Evolutionary conservation across 1,284 basidiomycete species (phyloP).

Genomic region (Neonothopanus nambi): DNA sequence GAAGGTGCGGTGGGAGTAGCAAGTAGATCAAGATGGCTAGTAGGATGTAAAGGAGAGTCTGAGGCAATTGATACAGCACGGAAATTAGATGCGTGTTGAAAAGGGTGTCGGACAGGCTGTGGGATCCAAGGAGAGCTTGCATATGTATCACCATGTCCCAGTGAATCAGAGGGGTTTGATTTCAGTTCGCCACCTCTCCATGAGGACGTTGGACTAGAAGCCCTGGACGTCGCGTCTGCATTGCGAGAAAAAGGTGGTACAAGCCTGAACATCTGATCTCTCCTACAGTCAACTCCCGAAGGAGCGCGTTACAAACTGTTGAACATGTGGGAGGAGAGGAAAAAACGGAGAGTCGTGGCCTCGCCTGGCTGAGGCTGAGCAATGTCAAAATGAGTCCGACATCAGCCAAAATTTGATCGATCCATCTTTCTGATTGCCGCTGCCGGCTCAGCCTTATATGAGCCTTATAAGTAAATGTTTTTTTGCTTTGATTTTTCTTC

Average conservation of each 20-base stretch:
- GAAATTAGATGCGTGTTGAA: not conserved
- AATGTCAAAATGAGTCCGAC: not conserved
- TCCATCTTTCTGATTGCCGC: not conserved
- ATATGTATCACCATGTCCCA: not conserved
- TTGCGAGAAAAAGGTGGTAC: not conserved
- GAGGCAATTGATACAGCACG: not conserved
- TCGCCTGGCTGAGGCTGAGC: too few relatives aligned
- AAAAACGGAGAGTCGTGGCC: not conserved
- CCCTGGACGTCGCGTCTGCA: not conserved
- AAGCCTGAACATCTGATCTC: not conserved
- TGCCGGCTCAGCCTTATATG: too few relatives aligned
- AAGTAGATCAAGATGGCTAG: constrained; percentile 2
- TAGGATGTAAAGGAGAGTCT: constrained; percentile 7
- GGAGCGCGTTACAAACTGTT: too few relatives aligned
- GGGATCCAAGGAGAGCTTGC: not conserved
- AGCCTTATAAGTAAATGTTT: too few relatives aligned
- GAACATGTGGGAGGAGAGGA: not conserved
- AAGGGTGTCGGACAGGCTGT: constrained; percentile 11
- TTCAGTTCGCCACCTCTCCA: not conserved
- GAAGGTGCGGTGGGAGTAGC: not conserved
- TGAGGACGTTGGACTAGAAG: not conserved
- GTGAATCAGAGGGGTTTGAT: not conserved
- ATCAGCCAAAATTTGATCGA: not conserved
- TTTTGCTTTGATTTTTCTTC: too few relatives aligned
- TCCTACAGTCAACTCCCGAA: not conserved